phyloP scores from a whole-genome alignment of 495 filamentous ascomycete genomes.

The Podospora tetraspora region DNA sequence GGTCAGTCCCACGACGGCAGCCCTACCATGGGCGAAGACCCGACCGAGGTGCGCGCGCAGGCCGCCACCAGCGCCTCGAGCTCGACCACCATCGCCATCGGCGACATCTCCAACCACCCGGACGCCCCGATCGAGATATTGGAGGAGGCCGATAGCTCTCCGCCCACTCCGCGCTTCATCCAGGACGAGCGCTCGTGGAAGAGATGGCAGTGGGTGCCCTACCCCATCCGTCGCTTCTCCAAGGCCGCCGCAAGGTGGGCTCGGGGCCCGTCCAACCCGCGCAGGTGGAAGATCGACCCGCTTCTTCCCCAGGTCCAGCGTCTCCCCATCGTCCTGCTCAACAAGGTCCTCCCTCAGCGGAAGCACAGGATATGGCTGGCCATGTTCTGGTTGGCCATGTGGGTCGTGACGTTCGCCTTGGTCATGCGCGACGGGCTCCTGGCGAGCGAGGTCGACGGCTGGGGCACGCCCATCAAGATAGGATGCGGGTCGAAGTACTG shows the following conservation, averaged over 20 bases:
- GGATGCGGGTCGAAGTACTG: conserved; percentile 64
- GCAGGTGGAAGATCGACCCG: conserved; percentile 59
- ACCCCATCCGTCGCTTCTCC: conserved; percentile 37
- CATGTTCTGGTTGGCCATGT: conserved; percentile 57
- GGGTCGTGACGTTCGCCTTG: conserved; percentile 67
- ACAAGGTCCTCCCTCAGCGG: conserved; percentile 57
- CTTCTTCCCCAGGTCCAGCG: conserved; percentile 65
- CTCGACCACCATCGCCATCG: conserved; percentile 13
- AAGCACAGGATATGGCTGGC: conserved; percentile 55
- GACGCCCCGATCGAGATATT: conserved; percentile 32
- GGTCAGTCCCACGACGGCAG: not conserved
- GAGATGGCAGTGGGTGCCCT: conserved; percentile 45
- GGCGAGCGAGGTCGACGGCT: conserved; percentile 62
- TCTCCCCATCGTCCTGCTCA: conserved; percentile 58
- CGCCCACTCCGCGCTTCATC: conserved; percentile 36
- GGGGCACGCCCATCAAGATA: conserved; percentile 59
- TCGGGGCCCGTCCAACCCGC: conserved; percentile 63
- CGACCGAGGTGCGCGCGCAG: conserved; percentile 11
- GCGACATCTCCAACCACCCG: conserved; percentile 26
- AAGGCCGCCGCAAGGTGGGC: conserved; percentile 55
- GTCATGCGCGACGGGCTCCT: conserved; percentile 60
- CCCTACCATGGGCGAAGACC: conserved; percentile 16
- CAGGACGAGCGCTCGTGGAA: conserved; percentile 35
- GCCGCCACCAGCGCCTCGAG: conserved; percentile 7
- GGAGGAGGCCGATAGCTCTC: conserved; percentile 24